phyloP scores from a whole-genome alignment of 768 basidiomycete species.

The Macrolepiota fuliginosa region DNA sequence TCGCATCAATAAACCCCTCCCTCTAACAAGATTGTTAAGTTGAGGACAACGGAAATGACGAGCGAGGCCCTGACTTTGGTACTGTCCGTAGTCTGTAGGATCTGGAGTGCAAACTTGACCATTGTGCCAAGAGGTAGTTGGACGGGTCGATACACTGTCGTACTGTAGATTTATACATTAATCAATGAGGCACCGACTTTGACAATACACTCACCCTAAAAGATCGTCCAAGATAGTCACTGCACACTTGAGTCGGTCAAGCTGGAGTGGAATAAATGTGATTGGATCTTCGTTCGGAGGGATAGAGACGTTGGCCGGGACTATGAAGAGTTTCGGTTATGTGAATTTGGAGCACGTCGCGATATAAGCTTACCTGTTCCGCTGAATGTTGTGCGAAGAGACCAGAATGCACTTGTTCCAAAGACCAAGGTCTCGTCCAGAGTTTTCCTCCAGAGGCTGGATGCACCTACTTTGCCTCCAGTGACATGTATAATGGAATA shows the following conservation, averaged over 20 bases:
- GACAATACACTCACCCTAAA: constrained; percentile 32
- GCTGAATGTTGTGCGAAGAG: constrained; percentile 60
- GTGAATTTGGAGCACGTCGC: neutral
- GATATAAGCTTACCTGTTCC: constrained; percentile 34
- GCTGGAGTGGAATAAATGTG: constrained; percentile 47
- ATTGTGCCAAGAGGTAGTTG: constrained; percentile 67
- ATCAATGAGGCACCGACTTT: neutral
- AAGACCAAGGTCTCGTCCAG: constrained; percentile 67
- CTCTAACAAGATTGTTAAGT: constrained; percentile 30
- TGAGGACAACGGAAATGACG: constrained; percentile 3
- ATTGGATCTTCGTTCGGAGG: constrained; percentile 41
- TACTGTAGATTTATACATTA: constrained; percentile 33
- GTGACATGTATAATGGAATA: constrained; percentile 65
- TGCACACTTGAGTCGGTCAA: constrained; percentile 61
- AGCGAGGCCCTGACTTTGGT: constrained; percentile 27
- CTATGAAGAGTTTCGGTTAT: neutral
- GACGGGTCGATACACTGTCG: constrained; percentile 58
- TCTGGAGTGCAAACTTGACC: constrained; percentile 49
- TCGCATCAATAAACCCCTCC: constrained; percentile 48
- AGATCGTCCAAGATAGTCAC: constrained; percentile 53
- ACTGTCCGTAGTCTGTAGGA: constrained; percentile 31
- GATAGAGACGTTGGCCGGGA: constrained; percentile 5
- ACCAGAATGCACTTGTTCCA: constrained; percentile 59
- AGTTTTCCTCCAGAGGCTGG: constrained; percentile 71
- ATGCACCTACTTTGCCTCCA: constrained; percentile 77